These are phyloP conservation scores for Paralagenidium karlingii DNA, from an alignment of 352 stramenopile genomes.

Conservation along the genomic window DNA sequence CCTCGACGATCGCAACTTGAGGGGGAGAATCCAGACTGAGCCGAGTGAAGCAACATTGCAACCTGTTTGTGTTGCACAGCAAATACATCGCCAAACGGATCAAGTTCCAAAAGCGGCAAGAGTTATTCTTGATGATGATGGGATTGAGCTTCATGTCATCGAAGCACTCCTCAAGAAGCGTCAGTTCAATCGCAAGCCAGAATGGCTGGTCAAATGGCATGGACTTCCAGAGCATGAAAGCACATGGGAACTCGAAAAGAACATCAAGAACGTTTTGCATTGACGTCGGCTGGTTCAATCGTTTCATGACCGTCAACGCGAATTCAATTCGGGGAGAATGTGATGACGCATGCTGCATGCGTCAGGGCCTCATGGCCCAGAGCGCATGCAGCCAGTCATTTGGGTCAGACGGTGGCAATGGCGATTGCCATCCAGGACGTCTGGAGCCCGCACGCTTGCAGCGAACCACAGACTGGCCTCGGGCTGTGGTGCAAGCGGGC, in stretches of 20 bases:
- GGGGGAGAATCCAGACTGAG: no score
- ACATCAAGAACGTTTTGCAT: constrained; percentile 1
- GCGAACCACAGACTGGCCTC: no score
- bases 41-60: no score
- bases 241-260: constrained; percentile 4
- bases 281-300: constrained; percentile 1
- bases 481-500: no score
- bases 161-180: constrained; percentile 3
- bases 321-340: neutral
- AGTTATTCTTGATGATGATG: constrained; percentile 1
- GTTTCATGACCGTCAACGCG: neutral
- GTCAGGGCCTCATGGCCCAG: no score
- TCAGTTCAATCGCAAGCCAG: constrained; percentile 7
- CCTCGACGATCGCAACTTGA: no score
- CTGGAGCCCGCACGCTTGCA: no score
- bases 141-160: constrained; percentile 3
- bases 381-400: no score
- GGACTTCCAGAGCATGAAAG: neutral
- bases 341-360: no score
- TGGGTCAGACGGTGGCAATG: no score
- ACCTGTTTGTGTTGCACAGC: no score
- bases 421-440: no score
- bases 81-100: neutral
- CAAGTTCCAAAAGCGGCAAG: constrained; percentile 1
- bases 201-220: constrained; percentile 6